Base-by-base conservation (phyloP, 306 rosid genomes). In the Begonia masoniana region DNA sequence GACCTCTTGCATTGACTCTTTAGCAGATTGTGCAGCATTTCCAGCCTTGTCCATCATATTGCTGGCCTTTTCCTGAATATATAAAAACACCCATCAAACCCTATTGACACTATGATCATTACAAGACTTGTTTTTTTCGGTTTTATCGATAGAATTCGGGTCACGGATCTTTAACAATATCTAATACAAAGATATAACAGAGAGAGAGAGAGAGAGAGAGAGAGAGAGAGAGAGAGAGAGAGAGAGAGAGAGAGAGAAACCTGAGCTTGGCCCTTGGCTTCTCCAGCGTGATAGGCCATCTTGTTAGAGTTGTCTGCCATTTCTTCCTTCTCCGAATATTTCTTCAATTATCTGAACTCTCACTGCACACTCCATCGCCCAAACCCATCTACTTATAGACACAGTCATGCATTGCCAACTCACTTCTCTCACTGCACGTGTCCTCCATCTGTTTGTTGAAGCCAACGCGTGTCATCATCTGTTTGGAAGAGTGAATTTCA, bases 251-350 rank as follows among this genome's bases (percentile, higher is more conserved):
- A 7, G 15, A n/a, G 15, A 6, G 9, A 9, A 17, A 78, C 87
- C 82, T 83, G 43, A 52, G 83, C 41, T 67, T 73, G 83, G 62
- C 85, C 88, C 60, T 78, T 61, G 64, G 83, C 81, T 77, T 73
- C 74, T 15, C 85, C 88, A 54, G 79, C 88, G 2, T 76, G 12
- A 50, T 59, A 70, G 60, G 65, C 62, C 62, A 58, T 35, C 58
- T 78, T 69, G 59, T 84, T 67, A 2, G 82, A 4, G 31, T 60
- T 70, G 59, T 74, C 76, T 52, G 75, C 81, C 88, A 76, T 82
- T 58, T 69, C 26, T 45, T 68, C 57, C 9, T 64, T 36, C 24
- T 2, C 39, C 5, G 9, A 31, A 31, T 5, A 31, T 5, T 31
- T 31, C 39, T 31, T 31, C 39, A 7, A 31, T 9, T 31, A 7